Evolutionary conservation across 495 filamentous ascomycete species (phyloP).

Genomic region (Daldinia decipiens): DNA sequence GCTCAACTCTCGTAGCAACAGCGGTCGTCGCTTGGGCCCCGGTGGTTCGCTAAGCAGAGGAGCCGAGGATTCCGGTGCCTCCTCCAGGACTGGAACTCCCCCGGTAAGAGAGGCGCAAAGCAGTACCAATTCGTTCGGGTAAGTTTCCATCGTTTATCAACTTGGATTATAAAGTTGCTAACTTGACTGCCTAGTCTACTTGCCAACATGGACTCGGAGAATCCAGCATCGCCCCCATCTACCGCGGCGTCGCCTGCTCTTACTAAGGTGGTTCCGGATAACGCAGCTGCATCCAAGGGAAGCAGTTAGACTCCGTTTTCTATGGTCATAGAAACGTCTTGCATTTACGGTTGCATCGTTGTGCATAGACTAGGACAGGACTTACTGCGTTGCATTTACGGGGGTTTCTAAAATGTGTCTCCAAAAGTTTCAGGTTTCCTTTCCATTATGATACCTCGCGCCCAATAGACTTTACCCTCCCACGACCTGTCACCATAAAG

Average conservation of each 20-base stretch:
- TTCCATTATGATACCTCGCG: constrained; percentile 56
- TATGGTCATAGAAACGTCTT: constrained; percentile 45
- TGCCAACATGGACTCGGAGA: constrained; percentile 62
- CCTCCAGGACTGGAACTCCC: constrained; percentile 88
- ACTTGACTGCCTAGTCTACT: constrained; percentile 53
- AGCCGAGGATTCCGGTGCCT: constrained; percentile 76
- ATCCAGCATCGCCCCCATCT: constrained; percentile 71
- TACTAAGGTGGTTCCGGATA: constrained; percentile 71
- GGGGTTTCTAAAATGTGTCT: constrained; percentile 57
- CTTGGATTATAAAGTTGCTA: constrained; percentile 40
- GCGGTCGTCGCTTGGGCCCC: constrained; percentile 80
- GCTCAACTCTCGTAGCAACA: constrained; percentile 82
- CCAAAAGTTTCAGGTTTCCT: constrained; percentile 54
- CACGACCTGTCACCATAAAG: constrained; percentile 45
- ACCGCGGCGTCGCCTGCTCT: constrained; percentile 67
- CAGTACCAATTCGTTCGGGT: constrained; percentile 92
- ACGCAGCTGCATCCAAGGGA: constrained; percentile 57
- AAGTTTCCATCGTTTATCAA: constrained; percentile 50
- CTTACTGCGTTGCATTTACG: constrained; percentile 59
- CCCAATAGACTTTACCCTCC: constrained; percentile 42
- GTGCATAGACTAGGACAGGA: constrained; percentile 51
- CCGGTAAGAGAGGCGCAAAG: constrained; percentile 74
- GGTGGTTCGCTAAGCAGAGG: constrained; percentile 73
- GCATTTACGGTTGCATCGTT: constrained; percentile 49
- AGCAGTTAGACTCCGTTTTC: constrained; percentile 47